Conservation (phyloP, 1,284 basidiomycete genomes). For the Ustilago cynodontis region DNA sequence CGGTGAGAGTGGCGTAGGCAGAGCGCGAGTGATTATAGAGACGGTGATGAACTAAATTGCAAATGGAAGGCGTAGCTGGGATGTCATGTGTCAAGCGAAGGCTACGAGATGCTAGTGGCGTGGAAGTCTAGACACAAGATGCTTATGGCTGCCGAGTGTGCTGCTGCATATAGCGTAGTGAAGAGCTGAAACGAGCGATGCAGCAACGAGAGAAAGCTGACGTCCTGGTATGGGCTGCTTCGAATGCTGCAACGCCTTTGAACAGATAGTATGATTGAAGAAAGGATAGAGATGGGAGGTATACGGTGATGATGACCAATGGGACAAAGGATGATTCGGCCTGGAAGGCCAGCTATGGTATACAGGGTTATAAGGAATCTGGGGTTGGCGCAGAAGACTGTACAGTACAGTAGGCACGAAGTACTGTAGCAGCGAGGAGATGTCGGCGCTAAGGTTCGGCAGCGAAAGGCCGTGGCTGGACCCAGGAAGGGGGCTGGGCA, state of each 20-base stretch:
- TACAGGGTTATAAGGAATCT: conserved; percentile 24
- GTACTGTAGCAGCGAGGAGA: conserved; percentile 10
- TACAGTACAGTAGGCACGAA: no score
- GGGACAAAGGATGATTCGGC: not conserved
- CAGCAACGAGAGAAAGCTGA: not conserved
- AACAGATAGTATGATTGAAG: not conserved
- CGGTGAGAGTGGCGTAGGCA: not conserved
- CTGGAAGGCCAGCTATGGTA: not conserved
- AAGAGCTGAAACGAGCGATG: conserved; percentile 1
- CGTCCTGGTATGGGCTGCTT: not conserved
- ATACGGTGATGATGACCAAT: not conserved
- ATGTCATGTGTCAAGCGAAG: not conserved
- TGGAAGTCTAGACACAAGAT: not conserved
- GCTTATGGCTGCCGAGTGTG: not conserved
- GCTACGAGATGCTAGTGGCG: not conserved
- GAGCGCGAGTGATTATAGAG: not conserved
- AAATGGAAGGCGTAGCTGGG: not conserved
- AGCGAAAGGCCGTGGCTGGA: conserved; percentile 27
- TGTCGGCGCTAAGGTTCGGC: conserved; percentile 33
- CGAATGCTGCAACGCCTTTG: not conserved
- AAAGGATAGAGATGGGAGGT: not conserved
- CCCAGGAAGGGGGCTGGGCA: not conserved
- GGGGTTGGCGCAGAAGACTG: no score
- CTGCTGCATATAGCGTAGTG: not conserved
- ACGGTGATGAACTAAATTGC: not conserved